phyloP scores from a whole-genome alignment of 2,329 filamentous ascomycete species.

The Talaromyces sp. region DNA sequence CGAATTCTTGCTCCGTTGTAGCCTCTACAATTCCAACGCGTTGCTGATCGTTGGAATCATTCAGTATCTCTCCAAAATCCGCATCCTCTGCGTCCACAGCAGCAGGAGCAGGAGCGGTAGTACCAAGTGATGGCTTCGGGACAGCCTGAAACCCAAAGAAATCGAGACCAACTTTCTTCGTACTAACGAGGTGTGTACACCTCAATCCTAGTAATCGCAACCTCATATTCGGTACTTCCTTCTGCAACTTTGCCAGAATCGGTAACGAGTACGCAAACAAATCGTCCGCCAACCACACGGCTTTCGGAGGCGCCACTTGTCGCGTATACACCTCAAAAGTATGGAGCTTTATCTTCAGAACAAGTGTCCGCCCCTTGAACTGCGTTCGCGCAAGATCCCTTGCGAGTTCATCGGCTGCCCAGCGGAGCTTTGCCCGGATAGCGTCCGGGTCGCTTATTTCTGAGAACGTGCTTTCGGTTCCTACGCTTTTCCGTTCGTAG shows the following conservation, averaged over 20 bases:
- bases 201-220: constrained; percentile 83
- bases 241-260: constrained; percentile 78
- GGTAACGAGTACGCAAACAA: constrained; percentile 77
- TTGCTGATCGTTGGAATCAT: not conserved
- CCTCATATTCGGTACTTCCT: constrained; percentile 74
- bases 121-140: constrained; percentile 14
- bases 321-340: constrained; percentile 89
- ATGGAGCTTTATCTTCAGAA: constrained; percentile 88
- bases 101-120: not conserved
- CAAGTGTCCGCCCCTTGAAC: constrained; percentile 85
- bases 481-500: constrained; percentile 87
- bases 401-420: constrained; percentile 79
- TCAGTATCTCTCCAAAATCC: not conserved
- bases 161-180: constrained; percentile 72
- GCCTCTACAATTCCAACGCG: constrained; percentile 41
- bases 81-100: not conserved
- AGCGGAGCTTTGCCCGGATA: constrained; percentile 72
- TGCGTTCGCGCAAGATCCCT: constrained; percentile 74
- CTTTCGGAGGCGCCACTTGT: constrained; percentile 70
- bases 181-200: constrained; percentile 81
- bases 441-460: constrained; percentile 68
- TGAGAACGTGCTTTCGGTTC: constrained; percentile 86
- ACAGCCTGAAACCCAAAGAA: constrained; percentile 63
- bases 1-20: constrained; percentile 65
- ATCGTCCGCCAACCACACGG: constrained; percentile 71